Base-by-base conservation (phyloP, 768 basidiomycete genomes). In the Mycena floridula region DNA sequence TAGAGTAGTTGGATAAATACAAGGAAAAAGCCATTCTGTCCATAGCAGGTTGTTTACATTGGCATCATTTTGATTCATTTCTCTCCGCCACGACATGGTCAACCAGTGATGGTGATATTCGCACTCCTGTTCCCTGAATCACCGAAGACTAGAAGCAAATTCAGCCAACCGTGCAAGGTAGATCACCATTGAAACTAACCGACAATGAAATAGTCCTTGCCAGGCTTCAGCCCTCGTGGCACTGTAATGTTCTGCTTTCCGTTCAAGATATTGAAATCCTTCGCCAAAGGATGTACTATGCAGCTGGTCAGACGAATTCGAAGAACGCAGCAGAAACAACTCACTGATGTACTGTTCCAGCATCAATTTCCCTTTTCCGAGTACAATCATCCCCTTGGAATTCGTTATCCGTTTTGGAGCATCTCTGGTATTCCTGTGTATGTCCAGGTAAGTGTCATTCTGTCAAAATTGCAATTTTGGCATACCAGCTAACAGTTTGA, bases 401-500 rank as follows among this genome's bases (percentile, higher is more conserved):
- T 63, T 56, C 22, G 63, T 64, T 47, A 64, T 50, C 1, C 46
- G 0, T 2, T 11, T 1, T 22, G 62, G 62, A 20, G 40, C 13
- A 26, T 35, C 38, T 3, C 18, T 35, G 18, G 26, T 42, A 42
- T 63, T 45, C 62, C 61, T 63, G 35, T 13, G 13, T 13, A 35
- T n/a, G n/a, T n/a, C 21, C 35, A 35, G 24, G 28, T 23, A n/a
- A 42, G 15, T 3, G 13, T 7, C n/a, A 18, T 25, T 24, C 30
- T 22, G 7, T 25, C 37, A 25, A 37, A 6, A 13, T 22, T 15
- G 25, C 9, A 24, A 7, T 9, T 16, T 22, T 8, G 5, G 54
- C 61, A 26, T 45, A 62, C 65, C 63, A 67, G n/a, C 40, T 55
- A 26, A 66, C 59, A 27, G 56, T 54, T 20, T 56, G 46, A 13